Conservation (phyloP, 169 alveolate genomes). For the Perkinsus marinus region DNA sequence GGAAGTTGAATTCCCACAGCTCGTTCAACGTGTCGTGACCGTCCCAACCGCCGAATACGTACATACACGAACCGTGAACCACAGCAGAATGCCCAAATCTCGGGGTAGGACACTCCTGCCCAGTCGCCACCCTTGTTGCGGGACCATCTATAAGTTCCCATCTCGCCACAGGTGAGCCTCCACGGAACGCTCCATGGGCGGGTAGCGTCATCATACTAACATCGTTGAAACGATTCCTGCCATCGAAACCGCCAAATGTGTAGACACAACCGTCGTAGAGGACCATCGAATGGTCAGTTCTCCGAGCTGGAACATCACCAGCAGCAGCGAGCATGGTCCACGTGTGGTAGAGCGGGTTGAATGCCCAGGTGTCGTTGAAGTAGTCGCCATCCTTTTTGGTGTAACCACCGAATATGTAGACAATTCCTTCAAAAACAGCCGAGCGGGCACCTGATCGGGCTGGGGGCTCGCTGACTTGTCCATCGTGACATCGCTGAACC, state of each 20-base stretch:
- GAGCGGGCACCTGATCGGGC: constrained; percentile 58
- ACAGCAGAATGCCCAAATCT: constrained; percentile 58
- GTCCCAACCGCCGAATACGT: constrained; percentile 71
- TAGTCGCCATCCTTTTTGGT: constrained; percentile 66
- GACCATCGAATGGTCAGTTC: constrained; percentile 51
- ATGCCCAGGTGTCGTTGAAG: constrained; percentile 50
- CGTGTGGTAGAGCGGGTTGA: neutral
- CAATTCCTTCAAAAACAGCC: constrained; percentile 6
- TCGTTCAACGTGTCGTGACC: constrained; percentile 62
- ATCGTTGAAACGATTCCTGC: constrained; percentile 40
- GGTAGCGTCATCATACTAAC: constrained; percentile 14
- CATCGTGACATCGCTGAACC: neutral
- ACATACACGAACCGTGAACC: constrained; percentile 24
- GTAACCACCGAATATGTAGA: constrained; percentile 63
- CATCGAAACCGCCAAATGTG: constrained; percentile 61
- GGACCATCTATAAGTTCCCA: neutral
- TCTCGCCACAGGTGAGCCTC: too few species aligned
- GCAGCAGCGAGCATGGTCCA: neutral
- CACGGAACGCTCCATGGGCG: too few species aligned
- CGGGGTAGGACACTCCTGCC: neutral
- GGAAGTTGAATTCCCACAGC: constrained; percentile 32
- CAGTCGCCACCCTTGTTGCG: too few species aligned
- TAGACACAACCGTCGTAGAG: constrained; percentile 29
- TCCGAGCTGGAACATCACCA: constrained; percentile 22
- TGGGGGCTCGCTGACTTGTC: constrained; percentile 35